Percentiles rank a stretch among this genome's conserved stretches.
Conservation (phyloP, 805 yeast species). For the Ogataea pini region DNA sequence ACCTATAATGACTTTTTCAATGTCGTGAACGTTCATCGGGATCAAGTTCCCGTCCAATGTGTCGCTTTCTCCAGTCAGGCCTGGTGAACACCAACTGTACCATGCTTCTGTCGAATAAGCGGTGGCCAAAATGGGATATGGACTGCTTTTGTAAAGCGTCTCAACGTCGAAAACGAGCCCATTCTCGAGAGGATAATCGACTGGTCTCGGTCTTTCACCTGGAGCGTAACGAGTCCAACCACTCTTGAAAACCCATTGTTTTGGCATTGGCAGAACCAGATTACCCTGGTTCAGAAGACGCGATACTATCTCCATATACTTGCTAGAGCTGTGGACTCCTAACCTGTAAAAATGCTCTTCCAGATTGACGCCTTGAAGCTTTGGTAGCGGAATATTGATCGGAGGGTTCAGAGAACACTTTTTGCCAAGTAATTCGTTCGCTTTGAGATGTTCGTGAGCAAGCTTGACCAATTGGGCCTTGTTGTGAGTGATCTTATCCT, state of each 20-base stretch:
- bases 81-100: constrained; percentile 96
- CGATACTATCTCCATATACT: constrained; percentile 56
- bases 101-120: constrained; percentile 79
- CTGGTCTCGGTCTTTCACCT: constrained; percentile 54
- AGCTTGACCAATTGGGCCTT: constrained; percentile 44
- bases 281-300: constrained; percentile 41
- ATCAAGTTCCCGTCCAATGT: constrained; percentile 60
- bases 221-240: constrained; percentile 83
- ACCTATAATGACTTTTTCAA: constrained; percentile 71
- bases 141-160: constrained; percentile 71
- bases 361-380: constrained; percentile 65
- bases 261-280: constrained; percentile 42
- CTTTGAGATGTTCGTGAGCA: constrained; percentile 59
- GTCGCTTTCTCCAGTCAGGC: constrained; percentile 55
- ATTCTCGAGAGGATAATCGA: constrained; percentile 69
- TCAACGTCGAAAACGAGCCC: constrained; percentile 88
- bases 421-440: constrained; percentile 74
- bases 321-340: constrained; percentile 59
- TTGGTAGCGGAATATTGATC: constrained; percentile 62
- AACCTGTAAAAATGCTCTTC: constrained; percentile 84
- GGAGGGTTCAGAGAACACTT: constrained; percentile 64
- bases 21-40: constrained; percentile 60
- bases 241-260: constrained; percentile 54
- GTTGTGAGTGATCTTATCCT: constrained; percentile 29
- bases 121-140: constrained; percentile 77